Evolutionary conservation across 2,329 filamentous ascomycete species (phyloP).

Genomic region (Aspergillus cejpii): DNA sequence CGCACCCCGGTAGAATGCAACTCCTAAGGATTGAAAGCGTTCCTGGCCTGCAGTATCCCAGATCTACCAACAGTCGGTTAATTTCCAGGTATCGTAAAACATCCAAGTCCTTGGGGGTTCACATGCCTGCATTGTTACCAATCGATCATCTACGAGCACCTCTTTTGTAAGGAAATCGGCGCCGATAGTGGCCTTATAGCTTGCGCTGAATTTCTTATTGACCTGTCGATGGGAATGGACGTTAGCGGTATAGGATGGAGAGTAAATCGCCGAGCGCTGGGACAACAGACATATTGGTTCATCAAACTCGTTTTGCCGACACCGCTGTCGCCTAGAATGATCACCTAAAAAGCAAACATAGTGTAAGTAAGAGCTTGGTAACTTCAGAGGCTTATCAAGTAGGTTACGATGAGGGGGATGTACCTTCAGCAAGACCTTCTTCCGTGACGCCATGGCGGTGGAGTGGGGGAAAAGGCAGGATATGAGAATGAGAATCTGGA

Average conservation of each 20-base stretch:
- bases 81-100: not conserved
- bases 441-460: slow-evolving; percentile 63
- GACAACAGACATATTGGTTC: slow-evolving; percentile 94
- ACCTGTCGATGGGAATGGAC: slow-evolving; percentile 53
- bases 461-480: slow-evolving; percentile 4
- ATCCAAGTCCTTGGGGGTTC: slow-evolving; percentile 1
- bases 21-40: slow-evolving; percentile 91
- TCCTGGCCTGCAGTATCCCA: slow-evolving; percentile 98
- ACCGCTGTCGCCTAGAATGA: slow-evolving; percentile 97
- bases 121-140: slow-evolving; percentile 94
- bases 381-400: not conserved
- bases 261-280: slow-evolving; percentile 4
- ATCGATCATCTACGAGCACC: slow-evolving; percentile 90
- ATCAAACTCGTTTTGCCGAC: slow-evolving; percentile 99
- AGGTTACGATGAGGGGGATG: slow-evolving; percentile 15
- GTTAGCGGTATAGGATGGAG: slow-evolving; percentile 12
- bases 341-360: slow-evolving; percentile 59
- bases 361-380: slow-evolving; percentile 7
- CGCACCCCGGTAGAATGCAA: slow-evolving; percentile 94
- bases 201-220: slow-evolving; percentile 99
- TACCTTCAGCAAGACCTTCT: slow-evolving; percentile 90
- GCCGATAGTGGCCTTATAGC: slow-evolving; percentile 98
- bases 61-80: slow-evolving; percentile 51
- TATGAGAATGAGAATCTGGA: slow-evolving; percentile 5
- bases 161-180: slow-evolving; percentile 98